Percentiles rank a stretch among this genome's conserved stretches.
These are phyloP conservation scores for Raffaelea deltoideospora DNA, from an alignment of 2,329 filamentous ascomycete species.

Conservation along the genomic window DNA sequence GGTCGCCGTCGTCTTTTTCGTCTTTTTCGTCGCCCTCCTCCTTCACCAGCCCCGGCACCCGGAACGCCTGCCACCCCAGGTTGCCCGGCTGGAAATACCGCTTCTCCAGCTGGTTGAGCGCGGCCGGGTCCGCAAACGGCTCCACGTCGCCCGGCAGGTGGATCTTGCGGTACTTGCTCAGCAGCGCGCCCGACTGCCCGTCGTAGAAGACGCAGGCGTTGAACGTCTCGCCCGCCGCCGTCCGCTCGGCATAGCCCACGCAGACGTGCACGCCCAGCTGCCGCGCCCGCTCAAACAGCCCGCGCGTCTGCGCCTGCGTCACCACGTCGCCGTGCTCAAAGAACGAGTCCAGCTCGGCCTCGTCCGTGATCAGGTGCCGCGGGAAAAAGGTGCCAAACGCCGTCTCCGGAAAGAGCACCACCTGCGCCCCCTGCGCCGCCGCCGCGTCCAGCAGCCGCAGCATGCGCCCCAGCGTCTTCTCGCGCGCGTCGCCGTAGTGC, in stretches of 20 bases:
- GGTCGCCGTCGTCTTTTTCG: conserved; percentile 16
- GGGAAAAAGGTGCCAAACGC: conserved; percentile 43
- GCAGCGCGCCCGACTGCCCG: conserved; percentile 21
- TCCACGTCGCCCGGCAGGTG: conserved; percentile 38
- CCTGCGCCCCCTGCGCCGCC: conserved; percentile 24
- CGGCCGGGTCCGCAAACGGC: conserved; percentile 30
- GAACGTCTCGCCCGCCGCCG: conserved; percentile 19
- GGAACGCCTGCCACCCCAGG: conserved; percentile 37
- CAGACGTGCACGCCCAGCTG: conserved; percentile 31
- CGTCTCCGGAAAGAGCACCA: conserved; percentile 38
- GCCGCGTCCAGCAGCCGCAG: conserved; percentile 31
- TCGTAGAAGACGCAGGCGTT: conserved; percentile 38
- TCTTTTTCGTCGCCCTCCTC: no score
- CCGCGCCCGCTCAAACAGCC: conserved; percentile 32
- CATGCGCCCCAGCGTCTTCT: conserved; percentile 30
- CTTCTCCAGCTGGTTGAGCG: conserved; percentile 38
- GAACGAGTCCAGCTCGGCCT: conserved; percentile 27
- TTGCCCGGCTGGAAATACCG: conserved; percentile 37
- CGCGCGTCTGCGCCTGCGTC: conserved; percentile 26
- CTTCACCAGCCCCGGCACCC: conserved; percentile 31
- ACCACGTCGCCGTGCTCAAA: conserved; percentile 31
- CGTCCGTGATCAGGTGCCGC: conserved; percentile 29
- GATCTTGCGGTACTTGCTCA: conserved; percentile 39
- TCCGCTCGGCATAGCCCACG: conserved; percentile 36
- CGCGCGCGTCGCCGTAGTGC: conserved; percentile 21